Conservation (phyloP, 2,329 filamentous ascomycete genomes). For the Colletotrichum liaoningense region DNA sequence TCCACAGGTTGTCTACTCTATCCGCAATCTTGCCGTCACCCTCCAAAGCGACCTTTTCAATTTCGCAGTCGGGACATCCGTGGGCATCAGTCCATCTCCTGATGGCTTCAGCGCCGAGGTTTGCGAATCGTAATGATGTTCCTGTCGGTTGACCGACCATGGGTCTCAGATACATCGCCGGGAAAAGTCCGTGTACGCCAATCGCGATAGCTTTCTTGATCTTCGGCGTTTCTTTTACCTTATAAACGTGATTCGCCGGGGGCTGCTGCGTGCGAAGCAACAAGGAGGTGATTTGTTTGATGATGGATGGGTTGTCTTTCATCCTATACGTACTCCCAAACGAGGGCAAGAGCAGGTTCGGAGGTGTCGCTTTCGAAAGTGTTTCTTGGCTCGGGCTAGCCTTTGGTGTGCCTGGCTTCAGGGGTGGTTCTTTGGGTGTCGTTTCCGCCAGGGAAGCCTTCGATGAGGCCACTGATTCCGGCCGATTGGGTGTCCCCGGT, state of each 20-base stretch:
- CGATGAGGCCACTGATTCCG: conserved; percentile 44
- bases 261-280: conserved; percentile 66
- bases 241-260: conserved; percentile 77
- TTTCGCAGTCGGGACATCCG: conserved; percentile 79
- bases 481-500: conserved; percentile 46
- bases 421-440: conserved; percentile 26
- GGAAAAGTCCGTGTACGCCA: conserved; percentile 94
- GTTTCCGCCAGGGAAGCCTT: conserved; percentile 40
- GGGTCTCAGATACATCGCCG: conserved; percentile 85
- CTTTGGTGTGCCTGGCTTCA: conserved; percentile 30
- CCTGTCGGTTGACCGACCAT: conserved; percentile 96
- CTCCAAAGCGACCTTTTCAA: conserved; percentile 94
- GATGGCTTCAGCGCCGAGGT: conserved; percentile 86
- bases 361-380: conserved; percentile 52
- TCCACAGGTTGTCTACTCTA: conserved; percentile 93
- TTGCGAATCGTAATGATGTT: conserved; percentile 93
- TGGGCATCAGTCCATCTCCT: conserved; percentile 82
- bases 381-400: conserved; percentile 48
- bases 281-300: conserved; percentile 73
- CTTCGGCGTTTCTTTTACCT: conserved; percentile 74
- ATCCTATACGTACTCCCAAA: conserved; percentile 76
- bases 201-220: conserved; percentile 92
- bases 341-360: conserved; percentile 76
- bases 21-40: conserved; percentile 94
- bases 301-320: conserved; percentile 75